Evolutionary conservation across 345 rosid species (phyloP).

Genomic region (Citrus sinensis): DVS_A1.0 CM039161.1:23716001-23716500

Average conservation of each 20-base stretch:
- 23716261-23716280: not conserved
- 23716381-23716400: not conserved
- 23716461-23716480: constrained; percentile 3
- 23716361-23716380: not conserved
- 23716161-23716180: not conserved
- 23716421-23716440: not conserved
- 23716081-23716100: too few species aligned
- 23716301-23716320: too few species aligned
- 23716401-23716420: not conserved
- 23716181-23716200: not conserved
- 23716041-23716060: too few species aligned
- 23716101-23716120: too few species aligned
- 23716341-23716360: not conserved
- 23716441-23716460: constrained; percentile 7
- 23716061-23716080: too few species aligned
- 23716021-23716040: too few species aligned
- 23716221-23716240: not conserved
- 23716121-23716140: too few species aligned
- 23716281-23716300: not conserved
- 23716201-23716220: not conserved
- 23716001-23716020: too few species aligned
- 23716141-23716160: not conserved
- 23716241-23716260: not conserved
- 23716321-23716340: too few species aligned
- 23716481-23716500: not conserved